Conservation (phyloP, 2,329 filamentous ascomycete species). For the Zasmidium cellare region DNA sequence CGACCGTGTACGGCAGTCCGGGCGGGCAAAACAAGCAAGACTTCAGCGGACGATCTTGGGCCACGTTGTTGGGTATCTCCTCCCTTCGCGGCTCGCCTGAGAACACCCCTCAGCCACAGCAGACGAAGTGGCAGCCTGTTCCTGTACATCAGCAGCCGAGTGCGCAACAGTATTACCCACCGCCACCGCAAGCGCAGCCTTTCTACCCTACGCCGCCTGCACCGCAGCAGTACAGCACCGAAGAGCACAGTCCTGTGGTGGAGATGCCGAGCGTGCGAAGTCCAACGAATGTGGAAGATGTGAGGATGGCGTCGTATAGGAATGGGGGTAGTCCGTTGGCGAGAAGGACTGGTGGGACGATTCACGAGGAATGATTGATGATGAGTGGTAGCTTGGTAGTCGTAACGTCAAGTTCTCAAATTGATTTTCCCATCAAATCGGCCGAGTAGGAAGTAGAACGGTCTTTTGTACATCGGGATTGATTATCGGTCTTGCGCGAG, state of each 20-base stretch:
- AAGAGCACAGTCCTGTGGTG: background rate
- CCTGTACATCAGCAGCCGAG: no score
- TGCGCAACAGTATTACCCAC: background rate
- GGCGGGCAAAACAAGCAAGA: background rate
- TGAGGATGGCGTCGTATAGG: background rate
- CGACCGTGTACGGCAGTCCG: background rate
- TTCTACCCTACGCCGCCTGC: background rate
- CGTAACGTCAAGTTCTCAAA: background rate
- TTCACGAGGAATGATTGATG: background rate
- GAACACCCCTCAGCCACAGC: no score
- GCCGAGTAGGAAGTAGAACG: no score
- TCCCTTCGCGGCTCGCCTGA: background rate
- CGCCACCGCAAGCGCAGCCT: background rate
- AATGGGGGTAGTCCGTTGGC: background rate
- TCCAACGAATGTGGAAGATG: background rate
- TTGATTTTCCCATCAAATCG: no score
- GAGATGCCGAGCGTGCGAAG: background rate
- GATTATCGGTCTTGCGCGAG: no score
- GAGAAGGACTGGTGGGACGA: background rate
- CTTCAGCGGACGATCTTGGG: background rate
- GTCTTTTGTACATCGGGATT: no score
- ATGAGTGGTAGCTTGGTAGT: background rate
- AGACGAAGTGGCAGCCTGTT: no score
- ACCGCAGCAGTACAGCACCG: background rate
- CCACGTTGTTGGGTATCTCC: background rate